phyloP scores from a whole-genome alignment of 306 rosid genomes.

The Adenanthera pavonina region DNA sequence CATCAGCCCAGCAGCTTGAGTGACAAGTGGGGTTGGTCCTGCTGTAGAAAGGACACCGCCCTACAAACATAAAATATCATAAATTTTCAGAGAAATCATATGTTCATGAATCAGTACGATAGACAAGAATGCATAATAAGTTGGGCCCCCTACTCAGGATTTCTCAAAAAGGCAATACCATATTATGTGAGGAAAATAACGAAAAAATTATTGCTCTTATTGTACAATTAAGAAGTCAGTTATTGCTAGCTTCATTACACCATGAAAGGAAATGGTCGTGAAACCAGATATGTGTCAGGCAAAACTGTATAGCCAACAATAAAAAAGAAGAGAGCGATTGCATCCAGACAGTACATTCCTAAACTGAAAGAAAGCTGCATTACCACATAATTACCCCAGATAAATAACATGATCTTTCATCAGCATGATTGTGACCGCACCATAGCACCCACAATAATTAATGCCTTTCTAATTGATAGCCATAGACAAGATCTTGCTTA shows the following conservation, averaged over 20 bases:
- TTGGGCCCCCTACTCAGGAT: background rate
- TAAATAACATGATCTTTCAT: slow-evolving; percentile 19
- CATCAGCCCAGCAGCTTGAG: slow-evolving; percentile 91
- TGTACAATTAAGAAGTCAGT: slow-evolving; percentile 1
- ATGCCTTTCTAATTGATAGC: background rate
- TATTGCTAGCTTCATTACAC: slow-evolving; percentile 10
- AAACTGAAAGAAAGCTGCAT: background rate
- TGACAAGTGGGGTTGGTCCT: slow-evolving; percentile 72
- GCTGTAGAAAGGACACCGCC: slow-evolving; percentile 81
- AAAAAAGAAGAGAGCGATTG: slow-evolving; percentile 1
- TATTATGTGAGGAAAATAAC: background rate
- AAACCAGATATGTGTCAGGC: slow-evolving; percentile 15
- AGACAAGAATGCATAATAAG: slow-evolving; percentile 15
- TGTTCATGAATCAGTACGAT: slow-evolving; percentile 1
- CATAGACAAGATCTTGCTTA: background rate
- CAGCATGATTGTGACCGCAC: slow-evolving; percentile 24
- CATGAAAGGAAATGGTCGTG: background rate
- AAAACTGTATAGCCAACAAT: background rate
- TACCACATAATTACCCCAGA: background rate
- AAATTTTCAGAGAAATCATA: background rate
- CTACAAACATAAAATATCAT: slow-evolving; percentile 55
- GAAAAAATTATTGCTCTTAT: background rate
- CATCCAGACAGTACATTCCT: background rate
- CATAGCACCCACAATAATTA: slow-evolving; percentile 5
- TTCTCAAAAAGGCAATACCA: slow-evolving; percentile 14